Evolutionary conservation across 2,329 filamentous ascomycete genomes (phyloP), one percentile per base, ranked within the genome.

Genomic region (Alternaria angustiovoidea): DNA sequence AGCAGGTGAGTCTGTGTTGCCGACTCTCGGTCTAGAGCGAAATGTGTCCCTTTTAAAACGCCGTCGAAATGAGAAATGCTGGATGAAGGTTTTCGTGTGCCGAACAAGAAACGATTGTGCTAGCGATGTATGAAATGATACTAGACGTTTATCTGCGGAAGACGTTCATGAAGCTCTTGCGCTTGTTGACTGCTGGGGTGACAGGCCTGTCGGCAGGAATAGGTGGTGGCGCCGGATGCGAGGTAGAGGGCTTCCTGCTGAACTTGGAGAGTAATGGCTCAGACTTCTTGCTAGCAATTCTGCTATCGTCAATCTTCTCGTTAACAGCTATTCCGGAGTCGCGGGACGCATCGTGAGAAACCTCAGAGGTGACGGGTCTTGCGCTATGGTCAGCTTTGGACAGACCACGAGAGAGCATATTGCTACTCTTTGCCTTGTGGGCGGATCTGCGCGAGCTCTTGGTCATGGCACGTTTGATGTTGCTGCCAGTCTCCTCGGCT

Each of bases 131-230:
- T 22, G n/a, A 24, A n/a, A 43, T 43, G 32, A 7, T 47, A 14
- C 24, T 26, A 44, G 39, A 32, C 14, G 49, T 30, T 66, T 39
- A 70, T 61, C 75, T 72, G 54, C 76, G 77, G 65, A 83, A 83
- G 32, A 82, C 80, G 22, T 75, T 72, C 57, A 82, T 65, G 59
- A 84, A 79, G 61, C 81, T 83, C 73, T 83, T 83, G 58, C 81
- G 75, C 72, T 83, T 83, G 53, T 77, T 75, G 44, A 82, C 71
- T 57, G 74, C 78, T n/a, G 75, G 69, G n/a, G 67, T 67, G 12
- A 69, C 58, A 24, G 63, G 63, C 20, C 47, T 64, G 59, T 77
- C 69, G 59, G 74, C 62, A 38, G 75, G 75, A 32, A 75, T 70
- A 7, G 75, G 72, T 18, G 76, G 76, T 26, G 75, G 72, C 7